Base-by-base conservation (phyloP, 129 eudicot species). In the Arctium lappa region DNA sequence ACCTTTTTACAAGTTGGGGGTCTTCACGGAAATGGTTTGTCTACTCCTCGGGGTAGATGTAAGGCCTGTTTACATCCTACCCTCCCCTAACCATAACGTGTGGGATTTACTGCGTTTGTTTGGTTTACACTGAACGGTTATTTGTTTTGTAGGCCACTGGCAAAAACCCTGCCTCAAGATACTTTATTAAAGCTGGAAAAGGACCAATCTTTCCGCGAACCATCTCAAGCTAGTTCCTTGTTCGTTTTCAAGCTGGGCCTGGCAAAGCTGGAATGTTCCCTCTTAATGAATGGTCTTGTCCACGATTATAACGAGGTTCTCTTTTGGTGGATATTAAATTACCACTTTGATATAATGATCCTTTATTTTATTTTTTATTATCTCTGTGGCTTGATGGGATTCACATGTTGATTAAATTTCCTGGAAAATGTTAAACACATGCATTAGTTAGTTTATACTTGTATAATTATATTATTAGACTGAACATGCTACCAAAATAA, bases 271-370 rank as follows among this genome's bases (percentile, higher is more conserved):
- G 88, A 83, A 69, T 93, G 92, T 62, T 86, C 95, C 87, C 95
- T 95, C 81, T 88, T 95, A 85, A 85, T 95, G 91, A 95, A 95
- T 56, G 99, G 99, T 27, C 97, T 93, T 85, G 95, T 95, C 73
- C 84, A 86, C 76, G 92, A 87, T 39, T 72, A 90, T 68, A 90
- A 78, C 50, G 98, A 95, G 99, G 99, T 95, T 83, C 27, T 75
- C 75, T 38, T 75, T 37, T 80, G 6, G 30, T 69, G 74, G 15
- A 18, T 39, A 6, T 73, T 74, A 33, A 71, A 16, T 80, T 72
- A 38, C 12, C 79, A 40, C 76, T 71, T 18, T 53, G 16, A 79
- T 63, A 22, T 32, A 33, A 46, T 84, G 60, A 29, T 46, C 44
- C 75, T 74, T 33, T 15, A 34, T 63, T 16, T 8, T 11, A 1